phyloP scores from a whole-genome alignment of 2,329 filamentous ascomycete genomes.

The Fusarium tjaetaba region DNA sequence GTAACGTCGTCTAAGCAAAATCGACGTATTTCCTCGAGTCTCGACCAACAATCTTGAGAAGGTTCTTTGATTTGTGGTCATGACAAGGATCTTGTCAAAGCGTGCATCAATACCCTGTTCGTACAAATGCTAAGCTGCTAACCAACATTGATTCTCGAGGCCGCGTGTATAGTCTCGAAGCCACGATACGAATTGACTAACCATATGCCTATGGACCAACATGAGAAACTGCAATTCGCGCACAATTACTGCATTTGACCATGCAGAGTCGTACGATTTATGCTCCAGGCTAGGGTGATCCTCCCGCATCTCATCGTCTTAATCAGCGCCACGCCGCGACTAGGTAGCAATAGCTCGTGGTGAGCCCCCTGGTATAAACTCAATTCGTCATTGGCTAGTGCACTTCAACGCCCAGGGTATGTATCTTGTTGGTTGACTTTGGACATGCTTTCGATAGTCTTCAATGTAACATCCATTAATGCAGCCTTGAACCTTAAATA shows the following conservation, averaged over 20 bases:
- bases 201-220: background rate
- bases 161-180: no score
- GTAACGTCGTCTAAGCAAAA: background rate
- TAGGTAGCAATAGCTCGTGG: background rate
- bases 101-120: background rate
- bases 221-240: background rate
- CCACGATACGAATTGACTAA: background rate
- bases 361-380: background rate
- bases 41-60: background rate
- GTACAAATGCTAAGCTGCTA: no score
- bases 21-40: background rate
- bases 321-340: background rate
- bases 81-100: background rate
- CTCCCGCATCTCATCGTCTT: background rate
- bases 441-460: background rate
- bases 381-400: background rate
- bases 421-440: background rate
- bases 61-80: background rate
- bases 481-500: background rate
- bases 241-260: background rate
- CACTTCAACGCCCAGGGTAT: background rate
- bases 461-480: background rate
- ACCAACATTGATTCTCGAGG: background rate
- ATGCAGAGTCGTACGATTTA: slow-evolving; percentile 1
- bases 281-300: background rate